phyloP scores from a whole-genome alignment of 495 filamentous ascomycete species.

The Hyaloscypha bicolor region DNA sequence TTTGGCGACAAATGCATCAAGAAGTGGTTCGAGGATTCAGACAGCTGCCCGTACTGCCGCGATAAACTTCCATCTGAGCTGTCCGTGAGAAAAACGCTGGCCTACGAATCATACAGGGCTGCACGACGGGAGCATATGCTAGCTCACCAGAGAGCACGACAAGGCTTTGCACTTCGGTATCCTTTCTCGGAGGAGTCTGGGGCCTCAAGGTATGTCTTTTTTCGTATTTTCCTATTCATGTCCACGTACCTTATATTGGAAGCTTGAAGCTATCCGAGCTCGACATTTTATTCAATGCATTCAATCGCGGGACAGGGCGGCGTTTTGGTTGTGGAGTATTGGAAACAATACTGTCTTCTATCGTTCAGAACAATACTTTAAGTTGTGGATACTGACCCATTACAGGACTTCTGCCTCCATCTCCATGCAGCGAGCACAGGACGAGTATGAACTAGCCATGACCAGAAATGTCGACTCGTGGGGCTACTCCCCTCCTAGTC shows the following conservation, averaged over 20 bases:
- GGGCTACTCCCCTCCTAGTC: conserved; percentile 20
- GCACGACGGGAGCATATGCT: conserved; percentile 14
- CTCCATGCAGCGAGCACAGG: conserved; percentile 9
- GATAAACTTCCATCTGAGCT: conserved; percentile 55
- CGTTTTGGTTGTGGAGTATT: no score
- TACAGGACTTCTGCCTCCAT: background rate
- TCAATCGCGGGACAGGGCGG: no score
- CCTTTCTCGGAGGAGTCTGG: conserved; percentile 14
- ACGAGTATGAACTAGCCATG: conserved; percentile 20
- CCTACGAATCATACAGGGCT: conserved; percentile 13
- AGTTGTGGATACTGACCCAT: background rate
- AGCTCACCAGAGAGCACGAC: conserved; percentile 6
- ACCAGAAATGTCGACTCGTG: conserved; percentile 17
- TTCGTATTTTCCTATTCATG: background rate
- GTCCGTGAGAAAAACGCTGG: conserved; percentile 11
- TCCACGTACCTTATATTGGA: no score
- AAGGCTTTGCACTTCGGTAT: background rate
- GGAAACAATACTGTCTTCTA: background rate
- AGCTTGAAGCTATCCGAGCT: no score
- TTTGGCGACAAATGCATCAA: conserved; percentile 63
- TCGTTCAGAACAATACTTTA: background rate
- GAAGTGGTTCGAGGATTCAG: conserved; percentile 61
- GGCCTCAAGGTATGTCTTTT: conserved; percentile 1
- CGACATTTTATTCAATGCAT: no score
- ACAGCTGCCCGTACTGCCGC: conserved; percentile 60